Base-by-base conservation (phyloP, 352 stramenopile species). In the Phytophthora constricta region DNA sequence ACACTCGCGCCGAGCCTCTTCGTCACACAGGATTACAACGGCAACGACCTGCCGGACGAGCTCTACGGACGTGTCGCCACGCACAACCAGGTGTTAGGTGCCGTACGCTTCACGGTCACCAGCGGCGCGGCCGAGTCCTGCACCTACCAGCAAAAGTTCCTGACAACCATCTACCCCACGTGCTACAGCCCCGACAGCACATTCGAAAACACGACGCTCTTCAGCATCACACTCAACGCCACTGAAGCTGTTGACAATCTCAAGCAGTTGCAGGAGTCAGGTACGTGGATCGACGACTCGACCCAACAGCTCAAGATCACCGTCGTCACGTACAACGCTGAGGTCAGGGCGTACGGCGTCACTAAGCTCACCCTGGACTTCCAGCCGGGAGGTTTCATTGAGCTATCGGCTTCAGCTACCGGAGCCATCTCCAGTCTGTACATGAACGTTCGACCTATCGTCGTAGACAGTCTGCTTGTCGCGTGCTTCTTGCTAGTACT, bases 1-100 rank as follows among this genome's bases (percentile, higher is more conserved):
- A 67, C 75, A 26, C 58, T 83, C 45, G 59, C 72, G 19, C 75
- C 68, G 13, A 70, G 51, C 7, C 47, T 74, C 28, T 83, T 83
- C 33, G 59, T 83, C 16, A 80, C 71, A 11, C 50, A 65, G 7
- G 68, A 76, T 55, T 80, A 80, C 71, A 83, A 80, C 54, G 71
- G 55, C 27, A 46, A 78, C 11, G 14, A 41, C 17, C 43, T 83
- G 0, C 31, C 31, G 31, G 7, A 13, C 7, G 31, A 37, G 13
- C 7, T 13, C 7, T 37, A 11, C 7, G 31, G 31, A 7, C 31
- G 31, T 37, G 13, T 37, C 31, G 31, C 31, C 31, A 37, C 31
- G 13, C 31, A 37, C 31, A 37, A 37, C 31, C 31, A 80, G 46
- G 56, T 76, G n/a, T 50, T 80, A 2, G 68, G 64, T 8, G 62